Base-by-base conservation (phyloP, 352 stramenopile genomes). In the Elongisporangium undulatum region DNA sequence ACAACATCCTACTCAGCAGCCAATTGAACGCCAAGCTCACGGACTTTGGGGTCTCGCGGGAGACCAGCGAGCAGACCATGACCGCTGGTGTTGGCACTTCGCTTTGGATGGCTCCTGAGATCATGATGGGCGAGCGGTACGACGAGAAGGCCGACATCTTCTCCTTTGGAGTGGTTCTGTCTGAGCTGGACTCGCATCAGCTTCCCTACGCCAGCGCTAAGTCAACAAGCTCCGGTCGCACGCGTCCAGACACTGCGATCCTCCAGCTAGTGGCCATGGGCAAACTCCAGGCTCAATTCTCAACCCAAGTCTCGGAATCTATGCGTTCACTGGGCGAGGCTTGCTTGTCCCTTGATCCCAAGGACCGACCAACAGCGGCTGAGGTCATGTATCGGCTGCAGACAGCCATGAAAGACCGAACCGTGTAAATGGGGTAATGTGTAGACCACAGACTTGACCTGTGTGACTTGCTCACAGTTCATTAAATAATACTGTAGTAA, bases 31-130 rank as follows among this genome's bases (percentile, higher is more conserved):
- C 75, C 6, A 82, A 85, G 24, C 54, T 85, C 38, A 71, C 71
- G n/a, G 78, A 86, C 59, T 85, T 85, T 55, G 75, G 75, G 4
- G 72, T 77, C 3, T 77, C 70, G 51, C 50, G 70, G 26, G 69
- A 78, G 23, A 67, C 56, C 0, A 65, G 20, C 4, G 74, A 83
- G 38, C 45, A 49, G 3, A 77, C 61, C 6, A 75, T 79, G 73
- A 82, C 71, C 0, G 68, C 68, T 2, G 66, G 66, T 1, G 66
- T 82, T 2, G 73, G 73, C 8, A 75, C 68, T 22, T 70, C 61
- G 39, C 51, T 79, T 13, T 80, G 74, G 71, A 79, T 80, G 74
- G 71, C 71, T 0, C 71, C 71, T 1, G 74, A 80, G 29, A 64
- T 83, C 1, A 76, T 80, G 71, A 66, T 79, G 55, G 72, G 74